Evolutionary conservation across 2,329 filamentous ascomycete genomes (phyloP), one percentile per base, ranked within the genome.

Genomic region (Penicillium sp.): DNA sequence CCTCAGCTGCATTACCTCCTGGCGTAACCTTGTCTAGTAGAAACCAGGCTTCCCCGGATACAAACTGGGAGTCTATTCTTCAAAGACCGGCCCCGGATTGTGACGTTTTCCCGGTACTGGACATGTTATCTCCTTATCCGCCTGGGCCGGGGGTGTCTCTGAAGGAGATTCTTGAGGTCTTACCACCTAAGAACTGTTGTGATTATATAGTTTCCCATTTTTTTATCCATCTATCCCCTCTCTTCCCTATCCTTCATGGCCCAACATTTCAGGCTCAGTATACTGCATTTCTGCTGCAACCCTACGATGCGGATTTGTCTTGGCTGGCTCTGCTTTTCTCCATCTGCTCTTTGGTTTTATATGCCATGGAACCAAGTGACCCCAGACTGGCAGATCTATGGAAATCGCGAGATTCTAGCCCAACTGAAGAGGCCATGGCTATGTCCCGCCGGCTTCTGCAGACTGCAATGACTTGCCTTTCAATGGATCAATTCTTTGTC

Each of bases 211-310:
- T 63, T 10, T 46, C 55, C 2, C 54, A 60, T 7, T 63, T 51
- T 18, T 63, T 63, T 26, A 47, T 26, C 23, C 26, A 51, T 19
- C 29, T 61, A 9, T 57, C 59, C 3, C 32, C 55, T 6, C 30
- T 70, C 7, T 70, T 69, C 34, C 66, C 65, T 39, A 57, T 69
- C 13, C 57, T 70, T 1, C 67, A 69, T 49, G 67, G 68, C 14
- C 66, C 65, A 29, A 67, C 64, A 1, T 70, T 69, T 38, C 55
- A 65, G 18, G 49, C 43, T n/a, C 56, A 68, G 30, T 70, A 68
- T 45, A 44, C 48, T 11, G 14, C 34, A 0, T 69, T 70, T 38
- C 43, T 52, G 35, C 42, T 61, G 19, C 40, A 53, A 2, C 63
- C 65, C 4, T 30, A 30, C 16, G 49, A 62, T 4, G 57, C 60